Evolutionary conservation across 352 stramenopile species (phyloP), one percentile per base, ranked within the genome.

Genomic region (Blastocystis sp.): DNA sequence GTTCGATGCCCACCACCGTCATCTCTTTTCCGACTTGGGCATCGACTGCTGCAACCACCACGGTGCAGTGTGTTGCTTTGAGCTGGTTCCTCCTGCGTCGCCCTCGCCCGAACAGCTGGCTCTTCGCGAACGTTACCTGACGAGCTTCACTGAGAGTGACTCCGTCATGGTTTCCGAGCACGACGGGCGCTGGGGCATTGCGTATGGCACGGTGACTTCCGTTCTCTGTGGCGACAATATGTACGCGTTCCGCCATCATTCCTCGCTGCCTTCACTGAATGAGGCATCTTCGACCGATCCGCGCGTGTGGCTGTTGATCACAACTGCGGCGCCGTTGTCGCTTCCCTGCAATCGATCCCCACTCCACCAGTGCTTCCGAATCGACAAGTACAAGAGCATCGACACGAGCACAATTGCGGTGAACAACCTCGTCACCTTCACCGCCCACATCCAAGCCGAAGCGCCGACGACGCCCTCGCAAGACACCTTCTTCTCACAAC

Each of bases 401-500:
- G 74, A 85, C 66, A 45, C 66, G 19, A 41, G 41, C n/a, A 29
- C n/a, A n/a, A 41, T 85, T 21, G 31, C 55, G 10, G 74, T 85
- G 33, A 50, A 67, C 31, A 67, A 50, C 31, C 41, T 85, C 24
- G 74, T 29, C 10, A 39, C 55, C 6, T 85, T 85, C 70, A n/a
- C 45, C 19, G 45, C 31, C 31, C 45, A 37, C 33, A 26, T 26
- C 3, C 6, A 45, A 29, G 37, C 24, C 4, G 16, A 16, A 10
- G 50, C n/a, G 16, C 19, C 37, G 24, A 50, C 63, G 35, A n/a
- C 63, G 41, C 63, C 33, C n/a, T 41, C 63, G 41, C n/a, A 50
- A 10, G 63, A 71, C 31, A 71, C 63, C 13, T 35, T 71, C 12
- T 71, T 71, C 26, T 71, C 63, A 50, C 63, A 71, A 33, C 63